Evolutionary conservation across 441 rosid species (phyloP).

Genomic region (Capsella rubella): DNA sequence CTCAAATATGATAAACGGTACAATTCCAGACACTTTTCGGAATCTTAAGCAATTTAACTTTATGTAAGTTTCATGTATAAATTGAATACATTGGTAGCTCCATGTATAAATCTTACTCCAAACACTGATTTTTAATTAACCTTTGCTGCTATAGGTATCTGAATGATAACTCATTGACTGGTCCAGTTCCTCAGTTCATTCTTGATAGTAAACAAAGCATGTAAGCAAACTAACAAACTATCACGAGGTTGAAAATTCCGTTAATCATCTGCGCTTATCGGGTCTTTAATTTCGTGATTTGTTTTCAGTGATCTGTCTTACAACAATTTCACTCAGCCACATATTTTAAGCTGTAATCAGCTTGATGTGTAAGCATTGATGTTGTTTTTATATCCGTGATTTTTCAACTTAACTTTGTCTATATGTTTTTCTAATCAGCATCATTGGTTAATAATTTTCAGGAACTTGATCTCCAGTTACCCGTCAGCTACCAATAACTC

Average conservation of each 20-base stretch:
- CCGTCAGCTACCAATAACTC: constrained; percentile 47
- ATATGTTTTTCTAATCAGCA: constrained; percentile 2
- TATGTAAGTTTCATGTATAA: constrained; percentile 51
- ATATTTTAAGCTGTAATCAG: constrained; percentile 49
- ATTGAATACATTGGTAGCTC: too few species aligned
- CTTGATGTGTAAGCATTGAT: constrained; percentile 54
- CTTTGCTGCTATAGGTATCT: constrained; percentile 57
- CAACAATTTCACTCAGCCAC: constrained; percentile 71
- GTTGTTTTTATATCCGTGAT: not conserved
- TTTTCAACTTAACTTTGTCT: not conserved
- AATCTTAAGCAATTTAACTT: constrained; percentile 16
- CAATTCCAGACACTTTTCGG: constrained; percentile 50
- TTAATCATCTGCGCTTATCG: not conserved
- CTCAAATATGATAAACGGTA: constrained; percentile 67
- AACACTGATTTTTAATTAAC: not conserved
- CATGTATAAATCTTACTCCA: not conserved
- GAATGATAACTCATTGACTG: constrained; percentile 68
- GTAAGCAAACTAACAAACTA: constrained; percentile 42
- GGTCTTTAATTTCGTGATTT: not conserved
- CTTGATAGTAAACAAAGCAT: constrained; percentile 7
- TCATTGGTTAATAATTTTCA: constrained; percentile 36
- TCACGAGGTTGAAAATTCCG: not conserved
- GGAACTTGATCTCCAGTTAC: constrained; percentile 72
- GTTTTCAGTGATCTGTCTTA: constrained; percentile 81
- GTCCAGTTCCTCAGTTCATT: constrained; percentile 61